Conservation (phyloP, 2,329 filamentous ascomycete species). For the Tolypocladium tropicale region DNA sequence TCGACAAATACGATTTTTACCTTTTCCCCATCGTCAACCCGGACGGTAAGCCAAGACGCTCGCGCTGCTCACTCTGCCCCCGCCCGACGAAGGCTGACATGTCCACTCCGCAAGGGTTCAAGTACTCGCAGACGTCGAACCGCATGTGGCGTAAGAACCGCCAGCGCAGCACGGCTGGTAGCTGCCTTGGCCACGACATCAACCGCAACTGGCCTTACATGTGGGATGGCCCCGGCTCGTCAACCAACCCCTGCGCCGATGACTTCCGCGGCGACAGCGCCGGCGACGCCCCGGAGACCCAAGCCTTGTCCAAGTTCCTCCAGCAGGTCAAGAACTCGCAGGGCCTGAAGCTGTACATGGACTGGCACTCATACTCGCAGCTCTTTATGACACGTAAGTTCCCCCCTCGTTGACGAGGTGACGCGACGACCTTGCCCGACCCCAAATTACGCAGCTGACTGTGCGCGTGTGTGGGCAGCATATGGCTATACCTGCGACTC, state of each 20-base stretch:
- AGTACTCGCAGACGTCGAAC: conserved; percentile 44
- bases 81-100: no score
- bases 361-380: conserved; percentile 55
- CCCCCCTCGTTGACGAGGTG: conserved; percentile 21
- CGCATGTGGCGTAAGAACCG: conserved; percentile 55
- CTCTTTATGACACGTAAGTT: conserved; percentile 50
- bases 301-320: conserved; percentile 30
- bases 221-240: conserved; percentile 39
- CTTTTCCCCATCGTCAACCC: conserved; percentile 54
- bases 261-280: conserved; percentile 33
- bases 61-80: not conserved
- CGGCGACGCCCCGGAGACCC: conserved; percentile 41
- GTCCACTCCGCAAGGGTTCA: conserved; percentile 33
- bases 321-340: conserved; percentile 22
- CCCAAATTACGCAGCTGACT: conserved; percentile 8
- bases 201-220: conserved; percentile 51
- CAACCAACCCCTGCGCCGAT: conserved; percentile 39
- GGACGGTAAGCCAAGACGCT: conserved; percentile 31
- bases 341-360: conserved; percentile 51
- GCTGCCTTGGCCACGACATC: conserved; percentile 42
- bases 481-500: conserved; percentile 50
- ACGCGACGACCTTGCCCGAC: conserved; percentile 22
- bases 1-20: conserved; percentile 57
- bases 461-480: conserved; percentile 16
- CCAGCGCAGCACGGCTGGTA: conserved; percentile 24